Base-by-base conservation (phyloP, 768 basidiomycete species). In the Mycena leptocephala region DNA sequence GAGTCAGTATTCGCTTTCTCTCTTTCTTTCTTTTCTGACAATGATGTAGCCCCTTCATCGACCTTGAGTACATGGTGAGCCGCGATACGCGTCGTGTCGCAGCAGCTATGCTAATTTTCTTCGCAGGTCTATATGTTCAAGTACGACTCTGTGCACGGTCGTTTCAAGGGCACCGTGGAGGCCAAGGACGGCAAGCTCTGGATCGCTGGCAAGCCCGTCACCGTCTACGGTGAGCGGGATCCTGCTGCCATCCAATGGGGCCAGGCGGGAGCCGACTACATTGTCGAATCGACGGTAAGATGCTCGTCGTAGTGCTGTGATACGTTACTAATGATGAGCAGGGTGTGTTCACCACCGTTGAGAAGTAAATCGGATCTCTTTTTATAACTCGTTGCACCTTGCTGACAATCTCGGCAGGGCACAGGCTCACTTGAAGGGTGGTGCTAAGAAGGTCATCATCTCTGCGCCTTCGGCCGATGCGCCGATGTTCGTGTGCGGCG, bases 401-500 rank as follows among this genome's bases (percentile, higher is more conserved):
- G 14, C 76, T 82, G 26, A 80, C 75, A 51, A 37, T 26, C 28
- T 56, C 63, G n/a, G 5, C 71, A 95, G 94, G 90, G 98, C 98
- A 70, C 90, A 90, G 61, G 94, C 93, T 80, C 98, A 99, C 89
- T 89, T 99, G 88, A 97, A 97, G 88, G 98, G 98, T 81, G 98
- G 98, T 85, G 98, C 98, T 83, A 99, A 99, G 94, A 99, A 99
- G 91, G 98, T 99, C 84, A 90, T 99, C 89, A 99, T 99, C 92
- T 98, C 97, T 79, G 98, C 98, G 59, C 98, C 98, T 80, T 99
- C 98, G n/a, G 92, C 96, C 37, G 96, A 97, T 84, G 96, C 97
- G 8, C 96, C 96, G 80, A 97, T 97, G 96, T 97, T 92, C 86
- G 96, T 97, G 67, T 91, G 90, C 80, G 97, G 96, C 90, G 98